phyloP scores from a whole-genome alignment of 2,329 filamentous ascomycete genomes.

The Thielaviopsis ethacetica region DNA sequence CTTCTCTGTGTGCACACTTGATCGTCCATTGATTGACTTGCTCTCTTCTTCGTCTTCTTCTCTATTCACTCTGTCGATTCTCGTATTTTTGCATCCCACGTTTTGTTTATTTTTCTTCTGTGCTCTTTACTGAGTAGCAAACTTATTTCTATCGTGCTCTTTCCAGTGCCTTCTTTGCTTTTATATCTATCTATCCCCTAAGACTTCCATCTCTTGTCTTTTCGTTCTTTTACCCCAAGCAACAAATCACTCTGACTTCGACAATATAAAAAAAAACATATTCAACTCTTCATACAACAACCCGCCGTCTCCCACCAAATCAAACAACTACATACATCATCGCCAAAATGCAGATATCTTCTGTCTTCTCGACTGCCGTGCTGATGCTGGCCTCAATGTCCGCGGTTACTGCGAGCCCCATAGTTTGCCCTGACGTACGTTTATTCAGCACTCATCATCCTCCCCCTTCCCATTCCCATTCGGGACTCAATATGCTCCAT shows the following conservation, averaged over 20 bases:
- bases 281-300: background rate
- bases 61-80: background rate
- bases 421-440: conserved; percentile 9
- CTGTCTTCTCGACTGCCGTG: background rate
- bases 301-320: background rate
- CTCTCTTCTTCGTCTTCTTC: background rate
- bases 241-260: background rate
- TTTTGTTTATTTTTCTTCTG: background rate
- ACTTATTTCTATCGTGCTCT: background rate
- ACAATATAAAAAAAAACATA: background rate
- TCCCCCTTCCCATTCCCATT: background rate
- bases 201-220: background rate
- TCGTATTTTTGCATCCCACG: background rate
- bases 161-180: background rate
- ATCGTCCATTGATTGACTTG: background rate
- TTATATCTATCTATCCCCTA: background rate
- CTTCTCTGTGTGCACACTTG: too few species aligned
- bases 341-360: background rate
- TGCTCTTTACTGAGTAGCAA: background rate
- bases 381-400: background rate
- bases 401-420: conserved; percentile 5
- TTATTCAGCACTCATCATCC: background rate
- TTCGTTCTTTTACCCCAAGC: background rate
- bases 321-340: background rate
- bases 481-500: background rate